These are phyloP conservation scores for Quercus agrifolia DNA, from an alignment of 306 rosid genomes.

Conservation along the genomic window DNA sequence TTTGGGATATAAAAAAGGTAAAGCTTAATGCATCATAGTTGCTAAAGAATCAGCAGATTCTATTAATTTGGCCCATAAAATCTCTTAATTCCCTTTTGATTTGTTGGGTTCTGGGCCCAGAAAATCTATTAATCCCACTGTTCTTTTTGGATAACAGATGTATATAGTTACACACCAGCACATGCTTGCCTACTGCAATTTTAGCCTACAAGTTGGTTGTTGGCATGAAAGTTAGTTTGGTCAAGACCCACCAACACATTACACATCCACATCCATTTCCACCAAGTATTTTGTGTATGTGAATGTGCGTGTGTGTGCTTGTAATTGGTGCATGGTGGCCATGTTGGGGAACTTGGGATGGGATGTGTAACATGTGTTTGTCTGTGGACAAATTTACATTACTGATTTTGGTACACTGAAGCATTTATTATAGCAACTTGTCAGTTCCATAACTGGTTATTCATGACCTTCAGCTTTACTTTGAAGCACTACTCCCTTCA, in stretches of 20 bases:
- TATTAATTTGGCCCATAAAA: constrained; percentile 43
- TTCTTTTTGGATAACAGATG: neutral
- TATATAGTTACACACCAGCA: constrained; percentile 29
- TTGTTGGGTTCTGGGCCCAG: constrained; percentile 42
- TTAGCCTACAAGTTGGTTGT: constrained; percentile 46
- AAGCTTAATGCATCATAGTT: neutral
- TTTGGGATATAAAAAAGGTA: constrained; percentile 20
- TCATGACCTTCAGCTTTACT: no score
- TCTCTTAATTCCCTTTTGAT: constrained; percentile 22
- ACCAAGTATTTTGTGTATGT: constrained; percentile 15
- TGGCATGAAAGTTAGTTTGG: constrained; percentile 24
- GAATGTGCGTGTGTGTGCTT: no score
- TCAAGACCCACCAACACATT: constrained; percentile 45
- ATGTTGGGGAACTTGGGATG: no score
- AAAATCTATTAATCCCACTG: constrained; percentile 31
- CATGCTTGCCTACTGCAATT: constrained; percentile 43
- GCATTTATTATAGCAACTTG: no score
- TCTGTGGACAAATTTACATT: no score
- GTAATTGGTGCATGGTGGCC: no score
- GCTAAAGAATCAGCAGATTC: constrained; percentile 29
- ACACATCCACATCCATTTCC: neutral
- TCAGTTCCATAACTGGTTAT: no score
- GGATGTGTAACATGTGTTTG: no score
- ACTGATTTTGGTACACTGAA: no score
- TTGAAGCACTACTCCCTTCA: no score